Base-by-base conservation (phyloP, 768 basidiomycete genomes). In the Suillus americanus region DNA sequence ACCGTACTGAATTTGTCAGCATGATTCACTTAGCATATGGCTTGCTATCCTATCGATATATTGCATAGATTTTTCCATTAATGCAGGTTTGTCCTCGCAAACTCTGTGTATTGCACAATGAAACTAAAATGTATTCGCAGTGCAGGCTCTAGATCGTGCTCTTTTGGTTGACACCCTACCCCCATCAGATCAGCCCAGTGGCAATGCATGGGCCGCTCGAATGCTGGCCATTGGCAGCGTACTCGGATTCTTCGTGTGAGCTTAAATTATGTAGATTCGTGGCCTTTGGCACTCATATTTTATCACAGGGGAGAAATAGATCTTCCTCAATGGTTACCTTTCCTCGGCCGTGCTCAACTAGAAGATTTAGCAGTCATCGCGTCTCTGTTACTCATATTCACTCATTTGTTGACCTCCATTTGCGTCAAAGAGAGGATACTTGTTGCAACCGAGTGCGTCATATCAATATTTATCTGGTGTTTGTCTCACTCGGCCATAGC, bases 151-250 rank as follows among this genome's bases (percentile, higher is more conserved):
- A 23, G 94, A 97, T 74, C 91, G 96, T 56, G 93, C 95, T 0
- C 83, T 97, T 12, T 80, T 98, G 9, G 93, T 99, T 0, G 96
- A 99, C 72, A 91, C 85, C 0, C 75, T 97, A 5, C 89, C 94
- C 0, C 79, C 90, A 0, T 73, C 83, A 1, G 80, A 86, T 30
- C 96, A 99, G 74, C 87, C 95, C 7, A 80, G 84, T 10, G 95
- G 92, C 1, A 97, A 96, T 72, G 96, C 96, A 0, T 99, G 96
- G 96, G 96, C 94, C 0, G 94, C 92, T 0, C 81, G 91, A n/a
- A 96, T 97, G 94, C 79, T 91, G 53, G 93, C 92, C 1, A 71
- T 95, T 33, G 96, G 96, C 13, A 88, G 91, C 62, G 89, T 97
- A 0, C 79, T 88, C 2, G 95, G 95, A 0, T 97, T 95, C 75